Evolutionary conservation across 306 rosid species (phyloP).

Genomic region (Cercis canadensis): DNA sequence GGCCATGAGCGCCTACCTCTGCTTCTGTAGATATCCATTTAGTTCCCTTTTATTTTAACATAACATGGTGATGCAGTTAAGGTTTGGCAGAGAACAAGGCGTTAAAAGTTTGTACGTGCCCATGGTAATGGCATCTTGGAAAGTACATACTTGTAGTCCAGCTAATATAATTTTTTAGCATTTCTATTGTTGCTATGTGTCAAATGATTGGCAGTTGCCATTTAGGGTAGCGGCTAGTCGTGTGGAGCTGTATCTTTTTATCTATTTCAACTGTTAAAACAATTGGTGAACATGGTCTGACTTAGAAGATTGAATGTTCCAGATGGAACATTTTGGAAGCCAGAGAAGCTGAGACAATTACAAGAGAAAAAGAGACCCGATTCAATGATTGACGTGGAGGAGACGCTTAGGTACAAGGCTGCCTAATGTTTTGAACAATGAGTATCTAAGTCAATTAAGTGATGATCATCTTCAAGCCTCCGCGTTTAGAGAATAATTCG

Average conservation of each 20-base stretch:
- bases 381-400: slow-evolving; percentile 42
- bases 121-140: no score
- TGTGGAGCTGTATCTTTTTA: no score
- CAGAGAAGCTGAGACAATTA: background rate
- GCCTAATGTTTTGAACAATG: slow-evolving; percentile 52
- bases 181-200: no score
- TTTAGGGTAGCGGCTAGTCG: no score
- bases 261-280: no score
- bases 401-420: slow-evolving; percentile 31
- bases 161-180: no score
- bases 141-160: no score
- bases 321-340: background rate
- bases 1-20: background rate
- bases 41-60: slow-evolving; percentile 13
- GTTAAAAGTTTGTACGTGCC: slow-evolving; percentile 7
- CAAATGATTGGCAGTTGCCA: no score
- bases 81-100: slow-evolving; percentile 2
- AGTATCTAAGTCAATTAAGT: slow-evolving; percentile 30
- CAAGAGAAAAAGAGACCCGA: slow-evolving; percentile 25
- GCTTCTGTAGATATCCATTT: background rate
- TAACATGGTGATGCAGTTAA: no score
- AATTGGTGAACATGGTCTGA: no score
- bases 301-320: no score
- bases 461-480: slow-evolving; percentile 35
- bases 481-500: slow-evolving; percentile 16